Evolutionary conservation across 78 protist genomes (phyloP).

Genomic region (Dictyostelium brefeldianum): DNA sequence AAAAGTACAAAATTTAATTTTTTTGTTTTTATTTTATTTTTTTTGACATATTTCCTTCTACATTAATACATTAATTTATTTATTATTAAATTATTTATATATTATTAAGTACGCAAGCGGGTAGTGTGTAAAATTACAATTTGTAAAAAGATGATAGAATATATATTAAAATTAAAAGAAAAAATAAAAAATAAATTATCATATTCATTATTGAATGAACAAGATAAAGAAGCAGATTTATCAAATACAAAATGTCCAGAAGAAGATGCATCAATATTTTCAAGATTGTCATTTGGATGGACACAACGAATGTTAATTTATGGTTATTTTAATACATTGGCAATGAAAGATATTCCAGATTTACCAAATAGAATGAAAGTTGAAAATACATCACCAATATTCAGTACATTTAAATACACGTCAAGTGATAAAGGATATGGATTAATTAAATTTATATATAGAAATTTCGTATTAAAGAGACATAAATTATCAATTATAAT

Average conservation of each 20-base stretch:
- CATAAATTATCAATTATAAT: neutral
- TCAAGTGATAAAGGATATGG: neutral
- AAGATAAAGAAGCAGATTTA: neutral
- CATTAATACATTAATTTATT: too few relatives aligned
- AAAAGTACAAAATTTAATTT: too few relatives aligned
- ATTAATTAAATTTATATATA: conserved; percentile 12
- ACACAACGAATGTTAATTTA: conserved; percentile 10
- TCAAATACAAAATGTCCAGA: neutral
- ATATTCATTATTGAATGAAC: neutral
- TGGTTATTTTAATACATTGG: conserved; percentile 34
- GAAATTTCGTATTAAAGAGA: neutral
- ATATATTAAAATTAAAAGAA: neutral
- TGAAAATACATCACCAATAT: neutral
- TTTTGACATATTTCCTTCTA: too few relatives aligned
- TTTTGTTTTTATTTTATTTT: too few relatives aligned
- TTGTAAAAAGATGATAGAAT: conserved; percentile 1
- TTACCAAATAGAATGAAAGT: conserved; percentile 3
- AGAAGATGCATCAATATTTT: neutral
- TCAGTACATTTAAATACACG: neutral
- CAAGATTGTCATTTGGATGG: conserved; percentile 17
- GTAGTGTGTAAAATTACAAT: too few relatives aligned
- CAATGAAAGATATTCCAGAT: conserved; percentile 12
- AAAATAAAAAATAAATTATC: neutral
- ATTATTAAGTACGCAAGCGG: too few relatives aligned
- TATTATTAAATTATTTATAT: too few relatives aligned